Evolutionary conservation across 306 rosid genomes (phyloP).

Genomic region (Adenanthera pavonina): DNA sequence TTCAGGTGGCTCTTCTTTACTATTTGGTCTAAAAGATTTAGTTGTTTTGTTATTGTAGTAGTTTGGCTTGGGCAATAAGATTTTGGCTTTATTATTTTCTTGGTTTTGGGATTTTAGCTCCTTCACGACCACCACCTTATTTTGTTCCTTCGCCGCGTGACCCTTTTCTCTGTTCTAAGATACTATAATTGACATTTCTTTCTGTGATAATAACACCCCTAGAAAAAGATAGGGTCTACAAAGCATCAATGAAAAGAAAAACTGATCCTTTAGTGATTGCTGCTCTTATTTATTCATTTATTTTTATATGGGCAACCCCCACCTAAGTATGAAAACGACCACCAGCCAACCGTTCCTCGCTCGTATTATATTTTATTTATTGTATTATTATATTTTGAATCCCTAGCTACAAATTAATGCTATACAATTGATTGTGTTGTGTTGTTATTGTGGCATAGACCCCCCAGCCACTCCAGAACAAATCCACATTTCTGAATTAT

Average conservation of each 20-base stretch:
- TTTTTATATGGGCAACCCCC: slow-evolving; percentile 67
- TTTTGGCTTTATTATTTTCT: slow-evolving; percentile 34
- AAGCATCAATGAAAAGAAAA: slow-evolving; percentile 44
- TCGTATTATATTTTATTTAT: slow-evolving; percentile 47
- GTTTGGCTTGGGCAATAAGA: slow-evolving; percentile 28
- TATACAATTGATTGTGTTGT: slow-evolving; percentile 39
- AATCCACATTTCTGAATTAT: slow-evolving; percentile 50
- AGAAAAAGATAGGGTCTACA: slow-evolving; percentile 40
- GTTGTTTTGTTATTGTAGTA: slow-evolving; percentile 30
- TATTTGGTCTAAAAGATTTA: slow-evolving; percentile 31
- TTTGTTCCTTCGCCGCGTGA: background rate
- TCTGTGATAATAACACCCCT: slow-evolving; percentile 57
- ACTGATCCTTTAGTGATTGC: slow-evolving; percentile 57
- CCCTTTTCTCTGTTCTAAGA: slow-evolving; percentile 35
- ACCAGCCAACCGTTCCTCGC: slow-evolving; percentile 71
- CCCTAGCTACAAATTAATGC: slow-evolving; percentile 6
- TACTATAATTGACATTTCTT: slow-evolving; percentile 54
- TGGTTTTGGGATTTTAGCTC: slow-evolving; percentile 39
- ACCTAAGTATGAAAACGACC: slow-evolving; percentile 83
- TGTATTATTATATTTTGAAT: slow-evolving; percentile 37
- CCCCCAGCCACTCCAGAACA: slow-evolving; percentile 70
- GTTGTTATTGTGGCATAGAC: slow-evolving; percentile 58
- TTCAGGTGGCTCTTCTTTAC: slow-evolving; percentile 53
- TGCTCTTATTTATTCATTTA: slow-evolving; percentile 33
- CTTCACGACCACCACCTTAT: background rate